Percentiles rank a stretch among this genome's conserved stretches.
Conservation (phyloP, 2,329 filamentous ascomycete genomes). For the Fulvia fulva region DNA sequence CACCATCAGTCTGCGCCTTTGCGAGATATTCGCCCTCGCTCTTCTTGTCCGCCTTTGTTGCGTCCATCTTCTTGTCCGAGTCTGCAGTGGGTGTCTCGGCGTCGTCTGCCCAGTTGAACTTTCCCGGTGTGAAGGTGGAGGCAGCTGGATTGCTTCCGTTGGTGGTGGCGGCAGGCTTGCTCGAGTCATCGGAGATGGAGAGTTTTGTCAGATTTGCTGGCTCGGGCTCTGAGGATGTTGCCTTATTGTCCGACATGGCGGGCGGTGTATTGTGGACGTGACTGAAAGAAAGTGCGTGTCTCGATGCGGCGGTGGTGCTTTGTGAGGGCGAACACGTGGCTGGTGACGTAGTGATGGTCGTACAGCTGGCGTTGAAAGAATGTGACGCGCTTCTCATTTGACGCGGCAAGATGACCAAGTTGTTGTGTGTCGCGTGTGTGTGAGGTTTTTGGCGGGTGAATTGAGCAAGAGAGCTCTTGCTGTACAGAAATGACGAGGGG, state of each 20-base stretch:
- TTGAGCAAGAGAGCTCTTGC: no score
- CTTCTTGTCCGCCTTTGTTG: slow-evolving; percentile 3
- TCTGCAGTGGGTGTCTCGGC: slow-evolving; percentile 20
- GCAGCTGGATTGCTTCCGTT: slow-evolving; percentile 20
- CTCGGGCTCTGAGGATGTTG: slow-evolving; percentile 19
- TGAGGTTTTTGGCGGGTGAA: neutral
- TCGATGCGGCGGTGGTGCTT: neutral
- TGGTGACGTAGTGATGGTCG: neutral
- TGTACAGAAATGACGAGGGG: no score
- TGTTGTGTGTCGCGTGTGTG: slow-evolving; percentile 1
- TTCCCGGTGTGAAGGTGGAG: slow-evolving; percentile 14
- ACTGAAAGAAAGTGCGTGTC: neutral
- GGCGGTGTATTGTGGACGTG: neutral
- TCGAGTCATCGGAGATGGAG: slow-evolving; percentile 13
- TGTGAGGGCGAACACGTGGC: neutral
- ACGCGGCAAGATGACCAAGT: neutral
- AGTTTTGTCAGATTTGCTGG: slow-evolving; percentile 24
- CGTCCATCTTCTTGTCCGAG: slow-evolving; percentile 9
- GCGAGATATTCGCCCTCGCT: slow-evolving; percentile 15
- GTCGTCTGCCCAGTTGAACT: slow-evolving; percentile 34
- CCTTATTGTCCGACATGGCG: slow-evolving; percentile 22
- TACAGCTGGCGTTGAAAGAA: neutral
- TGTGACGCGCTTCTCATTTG: neutral
- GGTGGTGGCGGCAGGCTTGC: slow-evolving; percentile 9
- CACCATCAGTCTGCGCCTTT: slow-evolving; percentile 43